These are phyloP conservation scores for Cochliopodium minus DNA, from an alignment of 208 protist species.

Conservation along the genomic window DNA sequence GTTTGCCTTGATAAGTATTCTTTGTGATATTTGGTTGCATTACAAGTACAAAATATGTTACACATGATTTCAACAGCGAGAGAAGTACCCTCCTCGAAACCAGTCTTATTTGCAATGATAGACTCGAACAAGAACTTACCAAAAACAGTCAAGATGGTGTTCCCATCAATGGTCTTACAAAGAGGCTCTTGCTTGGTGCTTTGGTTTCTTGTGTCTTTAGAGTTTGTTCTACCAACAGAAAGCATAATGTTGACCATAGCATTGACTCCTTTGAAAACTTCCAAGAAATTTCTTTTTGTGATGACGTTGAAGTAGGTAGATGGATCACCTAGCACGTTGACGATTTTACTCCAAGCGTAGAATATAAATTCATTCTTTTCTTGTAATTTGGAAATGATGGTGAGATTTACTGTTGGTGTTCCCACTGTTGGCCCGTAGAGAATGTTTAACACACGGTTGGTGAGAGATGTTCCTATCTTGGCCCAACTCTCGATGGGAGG, in stretches of 20 bases:
- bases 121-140: conserved; percentile 12
- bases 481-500: no score
- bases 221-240: neutral
- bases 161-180: conserved; percentile 1
- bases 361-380: conserved; percentile 6
- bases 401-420: neutral
- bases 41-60: conserved; percentile 7
- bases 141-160: conserved; percentile 11
- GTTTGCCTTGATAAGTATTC: no score
- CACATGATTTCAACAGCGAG: neutral
- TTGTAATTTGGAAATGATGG: neutral
- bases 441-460: neutral
- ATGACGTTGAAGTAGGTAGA: neutral
- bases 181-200: neutral
- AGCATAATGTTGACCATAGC: neutral
- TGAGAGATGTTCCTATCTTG: no score
- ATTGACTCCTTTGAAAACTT: conserved; percentile 2
- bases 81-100: conserved; percentile 7
- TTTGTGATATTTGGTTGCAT: no score
- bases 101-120: neutral
- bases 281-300: no score
- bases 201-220: neutral
- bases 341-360: neutral
- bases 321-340: conserved; percentile 5
- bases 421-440: conserved; percentile 9